Percentiles rank a stretch among this genome's conserved stretches.
These are phyloP conservation scores for Friedmanniomyces endolithicus DNA, from an alignment of 495 filamentous ascomycete genomes.

Conservation along the genomic window DNA sequence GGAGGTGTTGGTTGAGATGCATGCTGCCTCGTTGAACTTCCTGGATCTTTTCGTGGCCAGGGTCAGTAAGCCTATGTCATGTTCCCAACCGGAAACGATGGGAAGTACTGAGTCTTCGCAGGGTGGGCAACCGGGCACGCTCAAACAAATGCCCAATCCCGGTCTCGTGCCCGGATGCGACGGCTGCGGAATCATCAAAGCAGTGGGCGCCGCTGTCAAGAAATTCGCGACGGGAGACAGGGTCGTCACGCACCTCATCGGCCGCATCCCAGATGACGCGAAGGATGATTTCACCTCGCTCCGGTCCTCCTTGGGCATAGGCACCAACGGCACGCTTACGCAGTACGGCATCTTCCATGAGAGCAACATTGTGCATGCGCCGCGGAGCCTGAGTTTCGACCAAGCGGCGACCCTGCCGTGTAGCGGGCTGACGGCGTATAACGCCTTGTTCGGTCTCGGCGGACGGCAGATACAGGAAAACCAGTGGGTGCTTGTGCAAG, in stretches of 20 bases:
- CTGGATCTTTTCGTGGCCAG: slow-evolving; percentile 15
- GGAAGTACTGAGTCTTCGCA: background rate
- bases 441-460: slow-evolving; percentile 24
- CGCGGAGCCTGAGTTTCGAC: slow-evolving; percentile 21
- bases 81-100: background rate
- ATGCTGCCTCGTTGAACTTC: slow-evolving; percentile 21
- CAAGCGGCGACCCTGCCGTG: slow-evolving; percentile 28
- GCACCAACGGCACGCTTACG: slow-evolving; percentile 12
- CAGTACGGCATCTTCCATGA: slow-evolving; percentile 17
- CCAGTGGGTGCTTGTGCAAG: slow-evolving; percentile 20
- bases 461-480: slow-evolving; percentile 19
- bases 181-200: slow-evolving; percentile 23
- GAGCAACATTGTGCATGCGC: slow-evolving; percentile 18
- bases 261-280: background rate
- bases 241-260: slow-evolving; percentile 14
- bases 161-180: slow-evolving; percentile 22
- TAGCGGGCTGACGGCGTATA: slow-evolving; percentile 32
- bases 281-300: slow-evolving; percentile 13
- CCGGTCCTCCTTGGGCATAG: background rate
- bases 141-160: background rate
- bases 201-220: slow-evolving; percentile 8
- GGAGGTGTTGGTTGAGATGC: slow-evolving; percentile 3
- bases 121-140: slow-evolving; percentile 7
- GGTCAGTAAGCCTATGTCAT: background rate
- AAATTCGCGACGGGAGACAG: slow-evolving; percentile 14